Base-by-base conservation (phyloP, 768 basidiomycete genomes). In the Suillus lakei region DNA sequence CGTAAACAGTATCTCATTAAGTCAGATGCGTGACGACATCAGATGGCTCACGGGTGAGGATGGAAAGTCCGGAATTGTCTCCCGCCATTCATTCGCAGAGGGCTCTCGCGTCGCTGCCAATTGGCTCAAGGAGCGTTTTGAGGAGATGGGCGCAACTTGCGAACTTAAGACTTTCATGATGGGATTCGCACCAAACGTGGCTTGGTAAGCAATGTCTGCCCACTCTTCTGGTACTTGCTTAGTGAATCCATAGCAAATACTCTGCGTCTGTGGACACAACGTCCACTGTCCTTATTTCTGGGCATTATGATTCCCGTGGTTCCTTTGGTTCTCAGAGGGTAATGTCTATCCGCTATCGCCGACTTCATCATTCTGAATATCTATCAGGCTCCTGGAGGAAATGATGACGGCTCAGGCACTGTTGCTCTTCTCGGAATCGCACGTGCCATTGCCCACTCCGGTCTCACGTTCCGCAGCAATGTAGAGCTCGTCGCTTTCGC, bases 291-390 rank as follows among this genome's bases (percentile, higher is more conserved):
- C 81, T 98, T 56, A 80, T 97, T 60, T 90, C 90, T 64, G 93
- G 89, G 2, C 96, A 97, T 75, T 98, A 96, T 72, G 95, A 98
- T 73, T 93, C 91, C 53, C 90, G 95, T 43, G 95, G 95, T 21
- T 91, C 91, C 0, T 97, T 95, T 73, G 96, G 95, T 86, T 41
- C 91, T 83, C 30, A 86, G 81, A 58, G 87, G 72, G 77, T 77
- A 62, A 62, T 70, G 67, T 2, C 44, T 43, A 4, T 39, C 30
- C 34, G 58, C 43, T 46, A 21, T 63, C 64, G 15, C 66, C 15
- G 1, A 54, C 30, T 26, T 60, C 32, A 18, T 30, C n/a, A 16
- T 30, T 23, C 44, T 48, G 12, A 48, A 38, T n/a, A 50, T 23
- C 5, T 39, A 8, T 8, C 48, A 76, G 76, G 76, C 77, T 30